Conservation (phyloP, 768 basidiomycete species). For the Kwoniella botswanensis region DNA sequence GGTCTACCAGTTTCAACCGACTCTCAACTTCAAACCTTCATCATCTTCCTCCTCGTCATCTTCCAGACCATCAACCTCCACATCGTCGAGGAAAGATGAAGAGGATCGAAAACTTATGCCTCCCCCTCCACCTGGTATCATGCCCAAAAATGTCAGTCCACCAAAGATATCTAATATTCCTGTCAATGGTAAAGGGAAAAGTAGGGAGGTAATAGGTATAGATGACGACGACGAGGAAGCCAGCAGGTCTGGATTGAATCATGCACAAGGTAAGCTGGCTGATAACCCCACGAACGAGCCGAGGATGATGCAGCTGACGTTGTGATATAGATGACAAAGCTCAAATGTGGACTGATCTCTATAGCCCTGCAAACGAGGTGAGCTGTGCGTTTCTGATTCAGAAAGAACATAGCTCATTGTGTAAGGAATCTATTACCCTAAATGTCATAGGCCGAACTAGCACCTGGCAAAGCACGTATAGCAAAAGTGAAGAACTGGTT, state of each 20-base stretch:
- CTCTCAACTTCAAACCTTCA: conserved; percentile 38
- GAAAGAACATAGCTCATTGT: neutral
- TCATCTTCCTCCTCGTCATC: conserved; percentile 12
- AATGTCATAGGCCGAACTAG: conserved; percentile 44
- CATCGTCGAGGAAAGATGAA: conserved; percentile 16
- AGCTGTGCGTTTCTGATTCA: conserved; percentile 13
- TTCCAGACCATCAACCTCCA: conserved; percentile 6
- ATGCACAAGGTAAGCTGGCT: neutral
- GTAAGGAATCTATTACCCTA: neutral
- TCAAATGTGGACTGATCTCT: conserved; percentile 53
- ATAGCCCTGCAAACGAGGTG: conserved; percentile 40
- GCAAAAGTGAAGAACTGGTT: conserved; percentile 52
- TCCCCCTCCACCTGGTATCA: conserved; percentile 38
- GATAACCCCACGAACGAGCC: neutral
- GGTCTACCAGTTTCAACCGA: conserved; percentile 39
- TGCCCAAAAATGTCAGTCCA: conserved; percentile 9
- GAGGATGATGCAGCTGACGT: neutral
- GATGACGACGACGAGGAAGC: conserved; percentile 35
- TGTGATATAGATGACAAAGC: neutral
- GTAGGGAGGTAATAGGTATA: conserved; percentile 35
- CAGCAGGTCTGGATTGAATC: neutral
- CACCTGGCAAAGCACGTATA: conserved; percentile 53
- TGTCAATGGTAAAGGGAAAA: conserved; percentile 26
- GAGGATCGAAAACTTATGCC: conserved; percentile 45
- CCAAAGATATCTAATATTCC: no score